phyloP scores from a whole-genome alignment of 2,329 filamentous ascomycete genomes.

The Epichloe gansuensis region DNA sequence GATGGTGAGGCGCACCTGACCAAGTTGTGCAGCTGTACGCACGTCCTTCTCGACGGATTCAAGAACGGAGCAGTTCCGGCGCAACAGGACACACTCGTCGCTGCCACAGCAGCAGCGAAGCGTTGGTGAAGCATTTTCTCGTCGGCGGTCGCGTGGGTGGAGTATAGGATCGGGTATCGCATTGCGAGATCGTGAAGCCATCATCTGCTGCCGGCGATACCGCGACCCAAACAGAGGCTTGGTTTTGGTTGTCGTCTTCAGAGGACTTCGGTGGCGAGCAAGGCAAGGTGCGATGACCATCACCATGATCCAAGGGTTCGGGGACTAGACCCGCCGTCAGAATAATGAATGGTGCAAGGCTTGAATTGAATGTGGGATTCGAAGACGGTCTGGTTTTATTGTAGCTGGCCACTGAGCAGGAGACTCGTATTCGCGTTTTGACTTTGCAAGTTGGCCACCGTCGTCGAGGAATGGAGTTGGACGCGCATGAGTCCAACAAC shows the following conservation, averaged over 20 bases:
- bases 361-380: too few species aligned
- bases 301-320: conserved; percentile 7
- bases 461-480: background rate
- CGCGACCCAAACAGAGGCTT: background rate
- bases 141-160: conserved; percentile 13
- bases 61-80: conserved; percentile 66
- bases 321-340: background rate
- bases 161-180: conserved; percentile 8
- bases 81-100: conserved; percentile 63
- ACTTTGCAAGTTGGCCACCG: background rate
- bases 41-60: conserved; percentile 80
- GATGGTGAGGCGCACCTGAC: conserved; percentile 58
- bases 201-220: conserved; percentile 5
- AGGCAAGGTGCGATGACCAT: background rate
- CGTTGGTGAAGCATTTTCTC: conserved; percentile 17
- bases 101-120: conserved; percentile 76
- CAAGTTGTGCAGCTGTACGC: conserved; percentile 70
- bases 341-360: background rate
- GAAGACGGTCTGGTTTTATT: background rate
- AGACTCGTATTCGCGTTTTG: background rate
- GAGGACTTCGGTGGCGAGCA: background rate
- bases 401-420: background rate
- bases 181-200: conserved; percentile 4
- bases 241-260: background rate
- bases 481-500: background rate